A percentile compares a stretch with the other conserved stretches of the same genome.
Evolutionary conservation across 805 yeast species (phyloP).

Genomic region (Wickerhamiella kurtzmanii): DNA sequence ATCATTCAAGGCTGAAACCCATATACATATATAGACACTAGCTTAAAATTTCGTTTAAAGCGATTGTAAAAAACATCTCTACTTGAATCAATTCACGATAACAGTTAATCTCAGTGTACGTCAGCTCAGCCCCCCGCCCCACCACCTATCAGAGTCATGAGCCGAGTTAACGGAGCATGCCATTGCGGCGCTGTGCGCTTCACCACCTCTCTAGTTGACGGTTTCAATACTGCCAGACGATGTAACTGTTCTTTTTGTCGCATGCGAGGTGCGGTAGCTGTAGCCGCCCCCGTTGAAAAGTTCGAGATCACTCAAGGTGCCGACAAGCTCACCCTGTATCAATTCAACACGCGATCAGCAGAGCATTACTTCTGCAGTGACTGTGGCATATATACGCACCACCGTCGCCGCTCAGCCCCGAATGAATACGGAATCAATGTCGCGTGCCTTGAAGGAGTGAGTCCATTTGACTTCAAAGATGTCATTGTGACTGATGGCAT

Average conservation of each 20-base stretch:
- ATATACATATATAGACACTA: too few species aligned
- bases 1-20: too few species aligned
- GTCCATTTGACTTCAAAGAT: neutral
- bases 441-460: neutral
- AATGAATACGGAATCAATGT: neutral
- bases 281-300: neutral
- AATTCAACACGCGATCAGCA: neutral
- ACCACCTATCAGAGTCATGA: too few species aligned
- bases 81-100: too few species aligned
- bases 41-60: too few species aligned
- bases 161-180: neutral
- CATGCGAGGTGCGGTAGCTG: neutral
- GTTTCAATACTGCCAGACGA: neutral
- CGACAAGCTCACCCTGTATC: neutral
- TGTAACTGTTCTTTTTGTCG: neutral
- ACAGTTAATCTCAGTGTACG: too few species aligned
- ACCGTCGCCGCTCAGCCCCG: neutral
- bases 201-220: neutral
- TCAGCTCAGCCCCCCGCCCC: too few species aligned
- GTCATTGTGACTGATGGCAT: neutral
- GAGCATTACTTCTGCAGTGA: neutral
- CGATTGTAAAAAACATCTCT: too few species aligned
- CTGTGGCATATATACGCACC: neutral
- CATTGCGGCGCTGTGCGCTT: constrained; percentile 1
- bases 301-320: neutral